Base-by-base conservation (phyloP, 306 rosid genomes). In the Abrus pulchellus region DNA sequence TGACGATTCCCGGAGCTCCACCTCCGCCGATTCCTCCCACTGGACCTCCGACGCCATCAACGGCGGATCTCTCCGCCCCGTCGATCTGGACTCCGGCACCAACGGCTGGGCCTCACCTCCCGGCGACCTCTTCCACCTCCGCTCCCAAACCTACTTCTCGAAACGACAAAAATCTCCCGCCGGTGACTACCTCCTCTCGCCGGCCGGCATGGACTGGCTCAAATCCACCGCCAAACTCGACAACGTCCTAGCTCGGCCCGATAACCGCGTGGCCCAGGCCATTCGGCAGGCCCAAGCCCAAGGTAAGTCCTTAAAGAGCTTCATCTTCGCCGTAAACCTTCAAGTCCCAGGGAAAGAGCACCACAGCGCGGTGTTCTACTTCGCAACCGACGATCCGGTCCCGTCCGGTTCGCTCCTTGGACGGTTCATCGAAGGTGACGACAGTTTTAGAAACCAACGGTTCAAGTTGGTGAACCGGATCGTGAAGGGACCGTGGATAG, bases 31-130 rank as follows among this genome's bases (percentile, higher is more conserved):
- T 20, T 70, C 94, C 4, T 45, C 44, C 8, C 85, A 89, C 13
- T 94, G 97, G 98, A 83, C 86, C 29, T 68, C 90, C 49, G 90
- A 91, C 6, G 7, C 91, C 3, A 67, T 91, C 80, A 66, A 84
- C 76, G 87, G 94, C 1, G 97, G 98, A 82, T 80, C 97, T 63
- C 88, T 94, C 5, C 92, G 86, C 73, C 87, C 7, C 32, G 97
- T 94, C 36, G 97, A 92, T 87, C 90, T 90, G 36, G 57, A 82
- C 12, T 76, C 89, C 2, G 97, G 98, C 10, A 86, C 79, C 69
- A 88, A 94, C 80, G 98, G 98, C 79, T 94, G 98, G 98, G 94
- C 97, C 1, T 89, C 98, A 0, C 98, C 98, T 0, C 97, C 97
- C 3, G 97, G 93, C 61, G 89, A 92, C 74, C 84, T 94, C 48